Percentiles rank a stretch among this genome's conserved stretches.
Conservation (phyloP, 768 basidiomycete species). For the Agaricus sinodeliciosus region DNA sequence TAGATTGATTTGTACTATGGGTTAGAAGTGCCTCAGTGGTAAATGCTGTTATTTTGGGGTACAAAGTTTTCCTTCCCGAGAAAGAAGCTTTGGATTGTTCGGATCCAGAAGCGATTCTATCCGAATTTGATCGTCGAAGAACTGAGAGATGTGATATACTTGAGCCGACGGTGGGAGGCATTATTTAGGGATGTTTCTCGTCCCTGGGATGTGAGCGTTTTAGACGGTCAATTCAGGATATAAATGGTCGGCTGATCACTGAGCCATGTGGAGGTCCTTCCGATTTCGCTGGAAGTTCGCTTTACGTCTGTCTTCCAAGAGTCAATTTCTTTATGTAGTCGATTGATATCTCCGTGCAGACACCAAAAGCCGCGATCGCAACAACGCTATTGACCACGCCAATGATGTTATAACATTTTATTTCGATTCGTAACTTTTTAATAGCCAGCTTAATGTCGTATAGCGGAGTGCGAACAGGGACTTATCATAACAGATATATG, state of each 20-base stretch:
- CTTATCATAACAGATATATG: background rate
- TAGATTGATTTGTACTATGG: background rate
- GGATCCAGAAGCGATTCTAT: background rate
- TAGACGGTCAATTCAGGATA: no score
- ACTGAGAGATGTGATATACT: background rate
- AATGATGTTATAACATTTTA: background rate
- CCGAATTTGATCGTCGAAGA: background rate
- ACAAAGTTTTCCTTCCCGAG: background rate
- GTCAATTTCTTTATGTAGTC: no score
- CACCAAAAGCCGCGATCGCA: no score
- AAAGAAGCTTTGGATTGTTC: background rate
- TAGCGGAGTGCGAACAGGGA: background rate
- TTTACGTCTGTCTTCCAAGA: no score
- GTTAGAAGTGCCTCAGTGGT: background rate
- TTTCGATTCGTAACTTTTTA: background rate
- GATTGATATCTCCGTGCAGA: no score
- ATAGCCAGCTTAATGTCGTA: background rate
- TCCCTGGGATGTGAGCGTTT: no score
- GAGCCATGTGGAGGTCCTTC: no score
- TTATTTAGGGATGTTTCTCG: no score
- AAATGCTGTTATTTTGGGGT: conserved; percentile 1
- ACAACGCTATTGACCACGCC: no score
- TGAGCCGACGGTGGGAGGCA: no score
- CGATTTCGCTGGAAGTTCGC: no score
- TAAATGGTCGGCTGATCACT: no score